Evolutionary conservation across 495 filamentous ascomycete genomes (phyloP), one percentile per base, ranked within the genome.

Genomic region (Lasiosphaeris hirsuta): DNA sequence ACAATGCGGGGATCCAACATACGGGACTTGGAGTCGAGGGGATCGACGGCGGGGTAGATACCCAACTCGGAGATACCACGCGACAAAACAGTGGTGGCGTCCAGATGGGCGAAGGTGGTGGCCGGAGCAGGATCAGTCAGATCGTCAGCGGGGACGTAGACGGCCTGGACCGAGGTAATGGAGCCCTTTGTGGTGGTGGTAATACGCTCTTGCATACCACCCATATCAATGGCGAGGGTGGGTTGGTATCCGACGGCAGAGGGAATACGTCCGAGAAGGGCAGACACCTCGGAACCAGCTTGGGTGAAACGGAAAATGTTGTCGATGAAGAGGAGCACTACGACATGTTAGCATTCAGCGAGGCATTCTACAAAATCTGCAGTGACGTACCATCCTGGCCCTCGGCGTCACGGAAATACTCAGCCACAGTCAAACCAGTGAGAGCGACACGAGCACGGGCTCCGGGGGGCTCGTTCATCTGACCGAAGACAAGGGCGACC

Each of bases 291-390:
- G 72, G 94, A 97, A 90, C 94, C 94, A 77, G 94, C 94, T 83
- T 98, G 95, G 69, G 94, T 98, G 89, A 98, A 98, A 73, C 94
- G 90, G 90, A 97, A 97, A 79, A 98, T 97, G 86, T 98, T 98
- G 90, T 97, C 94, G 79, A 97, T 97, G 84, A 93, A 96, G 78
- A 96, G 90, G 73, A 96, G 86, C 88, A 96, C 90, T 87, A 52
- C 0, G 5, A 18, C 23, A 8, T 14, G 13, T 66, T 60, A 66
- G 62, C 49, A 35, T 51, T 35, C 23, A 56, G 44, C 43, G 1
- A 9, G 7, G 9, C 15, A 19, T 48, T 9, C 9, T 7, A 7
- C 15, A 23, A 44, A n/a, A 40, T 5, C 23, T 2, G 23, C 23
- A 10, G 18, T 56, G 47, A 52, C 77, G 60, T 72, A 84, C 80